Evolutionary conservation across 805 yeast genomes (phyloP), one percentile per base, ranked within the genome.

Genomic region (Wickerhamiella sergipiensis): DNA sequence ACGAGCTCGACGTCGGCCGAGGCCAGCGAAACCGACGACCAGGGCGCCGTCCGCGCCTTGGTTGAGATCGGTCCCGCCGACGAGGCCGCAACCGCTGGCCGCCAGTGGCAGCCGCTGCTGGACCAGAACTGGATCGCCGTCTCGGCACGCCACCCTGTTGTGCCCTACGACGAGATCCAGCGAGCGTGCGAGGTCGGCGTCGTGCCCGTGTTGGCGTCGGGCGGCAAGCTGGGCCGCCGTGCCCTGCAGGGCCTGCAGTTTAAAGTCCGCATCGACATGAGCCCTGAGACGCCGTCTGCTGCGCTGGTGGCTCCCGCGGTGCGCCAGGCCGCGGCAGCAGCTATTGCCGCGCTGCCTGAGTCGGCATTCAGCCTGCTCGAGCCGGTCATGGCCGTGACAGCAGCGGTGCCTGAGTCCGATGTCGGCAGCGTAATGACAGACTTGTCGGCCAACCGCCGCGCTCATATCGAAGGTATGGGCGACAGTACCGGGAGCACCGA

Each of bases 371-470:
- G 81, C 1, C 64, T 89, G 1, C 70, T 90, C 64, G 97, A 92
- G 66, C 98, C 98, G 0, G 72, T 84, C 26, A 90, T 92, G 97
- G 72, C 75, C 36, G 81, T 88, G 4, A 71, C 71, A 7, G 79
- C 92, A 1, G 76, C 73, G 48, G 82, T 81, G 1, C 74, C 74
- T 50, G 83, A 87, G 29, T 45, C 49, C 31, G 85, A 83, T 52
- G 66, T 90, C 57, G 97, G 97, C 19, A 73, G 73, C 36, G 92
- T 92, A 1, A 75, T 86, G 40, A 94, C 86, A 58, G 98, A 92
- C 62, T 67, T 92, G 49, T 80, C 86, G 43, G 79, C 85, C 29
- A 75, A 81, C 13, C 75, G 97, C 54, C 80, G 81, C 45, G 97
- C 95, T 1, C 72, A 70, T 1, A 85, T 92, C 43, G 61, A 72